These are phyloP conservation scores for Crocinoboletus sp. DNA, from an alignment of 1,284 basidiomycete species.

Conservation along the genomic window DNA sequence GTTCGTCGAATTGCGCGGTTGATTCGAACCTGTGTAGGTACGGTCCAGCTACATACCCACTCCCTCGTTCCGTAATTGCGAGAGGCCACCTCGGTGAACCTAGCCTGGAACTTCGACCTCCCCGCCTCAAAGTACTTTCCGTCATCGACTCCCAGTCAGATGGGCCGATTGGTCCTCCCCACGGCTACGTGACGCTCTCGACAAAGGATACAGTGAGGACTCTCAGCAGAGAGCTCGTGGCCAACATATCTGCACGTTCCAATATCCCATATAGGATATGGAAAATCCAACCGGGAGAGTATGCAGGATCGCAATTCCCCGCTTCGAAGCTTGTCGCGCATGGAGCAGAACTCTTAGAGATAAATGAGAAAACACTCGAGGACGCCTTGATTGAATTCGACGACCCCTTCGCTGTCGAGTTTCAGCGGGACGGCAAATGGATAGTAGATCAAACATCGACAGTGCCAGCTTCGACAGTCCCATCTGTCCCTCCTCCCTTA, in stretches of 20 bases:
- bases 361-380: conserved; percentile 45
- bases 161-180: conserved; percentile 23
- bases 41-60: conserved; percentile 48
- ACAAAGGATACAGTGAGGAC: conserved; percentile 43
- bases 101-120: conserved; percentile 78
- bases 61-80: conserved; percentile 66
- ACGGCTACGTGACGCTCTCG: conserved; percentile 44
- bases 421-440: conserved; percentile 52
- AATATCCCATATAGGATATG: conserved; percentile 52
- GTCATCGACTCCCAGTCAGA: conserved; percentile 33
- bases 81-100: conserved; percentile 50
- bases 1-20: not conserved
- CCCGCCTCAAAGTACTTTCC: conserved; percentile 58
- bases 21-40: conserved; percentile 50
- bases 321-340: conserved; percentile 36
- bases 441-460: conserved; percentile 32
- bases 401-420: conserved; percentile 66
- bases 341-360: conserved; percentile 38
- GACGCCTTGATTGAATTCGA: conserved; percentile 54
- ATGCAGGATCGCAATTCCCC: conserved; percentile 37
- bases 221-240: conserved; percentile 40
- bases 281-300: conserved; percentile 45
- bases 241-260: conserved; percentile 30
- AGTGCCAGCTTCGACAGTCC: conserved; percentile 5
- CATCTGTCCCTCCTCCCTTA: conserved; percentile 40